phyloP scores from a whole-genome alignment of 176 grass and related monocot genomes.

The Miscanthus lutarioriparius region DNA sequence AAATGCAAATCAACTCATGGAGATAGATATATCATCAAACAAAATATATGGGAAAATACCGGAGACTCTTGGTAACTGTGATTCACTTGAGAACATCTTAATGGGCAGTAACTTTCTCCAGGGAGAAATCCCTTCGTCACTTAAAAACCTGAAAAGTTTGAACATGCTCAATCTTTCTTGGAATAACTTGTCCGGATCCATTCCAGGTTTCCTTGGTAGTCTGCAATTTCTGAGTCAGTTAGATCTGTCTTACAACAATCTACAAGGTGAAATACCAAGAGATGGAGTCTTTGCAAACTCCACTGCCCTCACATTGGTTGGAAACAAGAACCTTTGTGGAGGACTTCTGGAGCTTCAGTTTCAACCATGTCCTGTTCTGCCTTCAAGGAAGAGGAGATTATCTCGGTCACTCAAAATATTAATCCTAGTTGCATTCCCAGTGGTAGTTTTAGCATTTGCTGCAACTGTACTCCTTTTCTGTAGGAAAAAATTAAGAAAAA shows the following conservation, averaged over 20 bases:
- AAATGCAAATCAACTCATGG: conserved; percentile 16
- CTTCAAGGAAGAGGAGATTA: conserved; percentile 1
- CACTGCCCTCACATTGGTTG: conserved; percentile 3
- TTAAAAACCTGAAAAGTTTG: conserved; percentile 13
- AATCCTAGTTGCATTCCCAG: background rate
- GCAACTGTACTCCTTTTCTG: background rate
- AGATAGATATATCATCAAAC: conserved; percentile 20
- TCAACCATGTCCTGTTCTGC: conserved; percentile 1
- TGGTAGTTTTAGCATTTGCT: background rate
- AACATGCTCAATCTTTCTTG: conserved; percentile 13
- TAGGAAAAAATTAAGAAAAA: background rate
- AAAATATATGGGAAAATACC: conserved; percentile 13
- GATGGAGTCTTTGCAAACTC: conserved; percentile 12
- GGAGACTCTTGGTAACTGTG: background rate
- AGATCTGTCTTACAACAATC: conserved; percentile 31
- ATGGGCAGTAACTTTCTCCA: conserved; percentile 7
- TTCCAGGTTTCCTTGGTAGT: conserved; percentile 3
- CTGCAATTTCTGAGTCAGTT: background rate
- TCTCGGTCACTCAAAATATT: background rate
- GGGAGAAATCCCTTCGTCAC: conserved; percentile 10
- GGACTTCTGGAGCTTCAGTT: conserved; percentile 19
- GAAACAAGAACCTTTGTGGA: conserved; percentile 30
- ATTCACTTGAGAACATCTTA: conserved; percentile 12
- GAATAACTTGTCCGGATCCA: conserved; percentile 12
- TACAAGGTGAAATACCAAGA: conserved; percentile 25